Evolutionary conservation across 495 filamentous ascomycete genomes (phyloP).

Genomic region (Penicillium verhagenii): DNA sequence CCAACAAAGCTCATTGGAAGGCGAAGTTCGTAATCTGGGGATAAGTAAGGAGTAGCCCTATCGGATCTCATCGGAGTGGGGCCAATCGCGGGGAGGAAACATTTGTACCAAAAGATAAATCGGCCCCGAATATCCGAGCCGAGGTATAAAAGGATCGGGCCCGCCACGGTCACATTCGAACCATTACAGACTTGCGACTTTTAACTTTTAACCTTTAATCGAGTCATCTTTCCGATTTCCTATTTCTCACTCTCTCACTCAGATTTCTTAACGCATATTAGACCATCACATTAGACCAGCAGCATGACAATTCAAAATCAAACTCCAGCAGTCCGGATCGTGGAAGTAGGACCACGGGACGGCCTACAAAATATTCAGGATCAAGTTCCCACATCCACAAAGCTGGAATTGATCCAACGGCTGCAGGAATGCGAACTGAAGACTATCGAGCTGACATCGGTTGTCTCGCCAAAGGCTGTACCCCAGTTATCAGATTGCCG

Average conservation of each 20-base stretch:
- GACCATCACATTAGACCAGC: too few species aligned
- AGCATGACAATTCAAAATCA: not conserved
- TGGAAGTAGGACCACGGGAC: conserved; percentile 50
- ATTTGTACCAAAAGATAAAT: not conserved
- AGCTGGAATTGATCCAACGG: conserved; percentile 39
- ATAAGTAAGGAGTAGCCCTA: too few species aligned
- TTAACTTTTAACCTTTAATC: too few species aligned
- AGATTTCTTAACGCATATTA: too few species aligned
- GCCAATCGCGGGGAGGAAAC: not conserved
- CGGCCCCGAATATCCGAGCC: not conserved
- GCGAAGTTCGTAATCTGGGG: too few species aligned
- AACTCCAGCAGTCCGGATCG: conserved; percentile 21
- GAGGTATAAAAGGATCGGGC: not conserved
- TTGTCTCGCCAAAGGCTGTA: conserved; percentile 42
- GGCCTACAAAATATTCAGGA: conserved; percentile 44
- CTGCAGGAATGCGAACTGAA: conserved; percentile 29
- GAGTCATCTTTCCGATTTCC: too few species aligned
- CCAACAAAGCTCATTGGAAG: too few species aligned
- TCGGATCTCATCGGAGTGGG: not conserved
- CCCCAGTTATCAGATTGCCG: conserved; percentile 45
- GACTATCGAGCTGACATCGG: conserved; percentile 44
- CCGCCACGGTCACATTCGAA: not conserved
- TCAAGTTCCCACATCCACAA: conserved; percentile 34
- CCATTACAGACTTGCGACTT: not conserved
- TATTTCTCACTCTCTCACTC: too few species aligned